Base-by-base conservation (phyloP, 768 basidiomycete species). In the Podaxis pistillaris region DNA sequence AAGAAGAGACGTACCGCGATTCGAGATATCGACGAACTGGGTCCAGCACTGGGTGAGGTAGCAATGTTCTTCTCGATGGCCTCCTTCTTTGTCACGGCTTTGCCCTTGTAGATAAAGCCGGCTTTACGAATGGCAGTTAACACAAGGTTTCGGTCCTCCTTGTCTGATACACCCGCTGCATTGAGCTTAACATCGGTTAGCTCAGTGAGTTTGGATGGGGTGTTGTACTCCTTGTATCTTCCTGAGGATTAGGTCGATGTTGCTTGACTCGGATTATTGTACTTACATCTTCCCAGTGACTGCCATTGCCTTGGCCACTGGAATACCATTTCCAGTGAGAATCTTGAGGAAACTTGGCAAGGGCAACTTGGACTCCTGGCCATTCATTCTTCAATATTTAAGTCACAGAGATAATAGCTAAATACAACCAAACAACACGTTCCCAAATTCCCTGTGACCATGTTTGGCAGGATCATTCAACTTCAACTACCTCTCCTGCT, bases 151-250 rank as follows among this genome's bases (percentile, higher is more conserved):
- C 93, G 77, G 52, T 86, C 80, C 19, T 89, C 88, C 68, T 89
- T 88, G 62, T 83, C 83, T 8, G 79, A 77, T 19, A 95, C 69
- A 0, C 90, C 90, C 13, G 83, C 73, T 3, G 78, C 75, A 17
- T 75, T 74, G 22, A 95, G 79, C 68, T 86, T 86, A 12, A 76
- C 64, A 56, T 91, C 85, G 30, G 82, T 86, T 37, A 95, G 75
- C 58, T 79, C 77, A 1, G 75, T 72, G 8, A 94, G 81, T 65
- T 81, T 78, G 17, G 79, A 72, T 4, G 84, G 81, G 0, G 91
- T 89, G 67, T 86, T 88, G 69, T 81, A 82, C 24, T 85, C 78
- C 69, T 89, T 91, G 74, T 90, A 93, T 65, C 91, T 93, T 50
- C 3, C 54, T 55, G 36, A 65, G 57, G 50, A 44, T 44, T 44